Evolutionary conservation across 2,329 filamentous ascomycete species (phyloP).

Genomic region (Cladophialophora immunda): DNA sequence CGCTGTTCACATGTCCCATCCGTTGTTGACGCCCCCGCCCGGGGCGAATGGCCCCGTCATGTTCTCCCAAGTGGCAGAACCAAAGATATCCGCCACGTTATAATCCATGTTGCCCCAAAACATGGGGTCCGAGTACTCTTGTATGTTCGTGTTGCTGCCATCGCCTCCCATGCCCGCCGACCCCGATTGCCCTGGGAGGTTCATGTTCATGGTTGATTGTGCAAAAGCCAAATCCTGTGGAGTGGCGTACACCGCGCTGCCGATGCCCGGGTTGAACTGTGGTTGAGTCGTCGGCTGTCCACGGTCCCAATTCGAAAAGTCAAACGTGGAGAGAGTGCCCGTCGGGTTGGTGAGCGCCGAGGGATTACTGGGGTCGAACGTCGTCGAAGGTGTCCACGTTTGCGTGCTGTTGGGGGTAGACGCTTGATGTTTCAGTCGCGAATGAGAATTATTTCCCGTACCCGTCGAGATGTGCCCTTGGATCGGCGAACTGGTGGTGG

Average conservation of each 20-base stretch:
- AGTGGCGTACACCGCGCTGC: conserved; percentile 38
- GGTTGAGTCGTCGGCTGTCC: conserved; percentile 36
- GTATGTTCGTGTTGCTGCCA: conserved; percentile 26
- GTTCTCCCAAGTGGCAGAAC: conserved; percentile 40
- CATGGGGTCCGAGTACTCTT: conserved; percentile 40
- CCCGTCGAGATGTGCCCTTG: conserved; percentile 28
- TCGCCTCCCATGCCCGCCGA: conserved; percentile 1
- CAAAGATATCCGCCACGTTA: conserved; percentile 41
- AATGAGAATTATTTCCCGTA: background rate
- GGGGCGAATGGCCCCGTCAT: conserved; percentile 40
- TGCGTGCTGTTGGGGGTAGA: conserved; percentile 30
- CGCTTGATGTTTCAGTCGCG: conserved; percentile 23
- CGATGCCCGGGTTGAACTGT: conserved; percentile 30
- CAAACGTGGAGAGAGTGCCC: conserved; percentile 22
- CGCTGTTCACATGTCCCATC: conserved; percentile 33
- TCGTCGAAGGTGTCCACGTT: conserved; percentile 30
- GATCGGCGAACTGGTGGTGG: conserved; percentile 27
- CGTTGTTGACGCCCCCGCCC: conserved; percentile 28
- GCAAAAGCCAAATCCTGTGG: conserved; percentile 39
- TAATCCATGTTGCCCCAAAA: conserved; percentile 42
- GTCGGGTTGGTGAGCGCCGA: conserved; percentile 28
- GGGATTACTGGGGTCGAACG: conserved; percentile 30
- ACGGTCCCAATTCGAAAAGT: conserved; percentile 37
- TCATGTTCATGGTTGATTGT: conserved; percentile 39
- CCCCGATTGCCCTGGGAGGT: conserved; percentile 18